A percentile compares a stretch with the other conserved stretches of the same genome.
Conservation (phyloP, 495 filamentous ascomycete species). For the Annulohypoxylon bovei region DNA sequence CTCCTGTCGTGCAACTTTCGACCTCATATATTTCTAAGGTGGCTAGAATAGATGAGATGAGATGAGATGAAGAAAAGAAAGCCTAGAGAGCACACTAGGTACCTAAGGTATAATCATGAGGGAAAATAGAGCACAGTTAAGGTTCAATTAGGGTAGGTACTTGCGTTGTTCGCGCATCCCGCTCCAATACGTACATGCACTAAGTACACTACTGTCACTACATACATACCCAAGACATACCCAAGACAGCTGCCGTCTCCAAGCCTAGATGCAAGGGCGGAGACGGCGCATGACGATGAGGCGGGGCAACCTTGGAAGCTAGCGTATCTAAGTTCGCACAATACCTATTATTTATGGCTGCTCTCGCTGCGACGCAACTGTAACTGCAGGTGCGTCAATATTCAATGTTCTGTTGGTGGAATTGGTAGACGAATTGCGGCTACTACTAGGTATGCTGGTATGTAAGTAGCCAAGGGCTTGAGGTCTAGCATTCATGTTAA, state of each 20-base stretch:
- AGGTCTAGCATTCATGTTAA: neutral
- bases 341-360: neutral
- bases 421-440: neutral
- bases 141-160: constrained; percentile 25
- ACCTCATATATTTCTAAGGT: neutral
- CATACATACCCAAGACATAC: neutral
- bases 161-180: constrained; percentile 18
- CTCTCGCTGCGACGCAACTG: neutral
- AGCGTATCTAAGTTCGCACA: neutral
- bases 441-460: neutral
- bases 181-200: neutral
- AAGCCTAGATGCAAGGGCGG: constrained; percentile 26
- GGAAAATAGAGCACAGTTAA: neutral
- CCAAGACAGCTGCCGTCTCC: constrained; percentile 6
- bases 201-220: neutral
- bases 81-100: constrained; percentile 5
- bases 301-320: neutral
- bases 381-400: constrained; percentile 9
- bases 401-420: neutral
- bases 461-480: neutral
- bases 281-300: constrained; percentile 32
- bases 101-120: constrained; percentile 14
- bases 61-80: neutral
- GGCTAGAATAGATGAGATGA: neutral
- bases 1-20: constrained; percentile 3